Evolutionary conservation across 129 eudicot genomes (phyloP).

Genomic region (Silybum marianum): DNA sequence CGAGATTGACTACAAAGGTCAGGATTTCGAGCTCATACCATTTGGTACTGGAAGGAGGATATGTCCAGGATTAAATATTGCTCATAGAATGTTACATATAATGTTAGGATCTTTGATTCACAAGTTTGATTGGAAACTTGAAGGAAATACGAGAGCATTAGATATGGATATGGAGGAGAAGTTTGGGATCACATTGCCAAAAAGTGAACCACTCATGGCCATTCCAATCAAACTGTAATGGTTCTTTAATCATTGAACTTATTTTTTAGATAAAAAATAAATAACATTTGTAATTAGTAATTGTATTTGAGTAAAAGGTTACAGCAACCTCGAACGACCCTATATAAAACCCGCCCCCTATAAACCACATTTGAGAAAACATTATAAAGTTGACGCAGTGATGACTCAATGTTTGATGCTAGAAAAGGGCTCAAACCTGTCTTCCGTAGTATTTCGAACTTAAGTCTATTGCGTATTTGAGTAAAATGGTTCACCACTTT

Average conservation of each 20-base stretch:
- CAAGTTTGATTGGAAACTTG: constrained; percentile 35
- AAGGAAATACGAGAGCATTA: neutral
- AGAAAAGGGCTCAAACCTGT: no score
- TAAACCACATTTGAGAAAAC: no score
- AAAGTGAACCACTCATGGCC: neutral
- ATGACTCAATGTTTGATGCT: no score
- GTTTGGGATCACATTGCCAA: constrained; percentile 32
- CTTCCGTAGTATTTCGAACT: no score
- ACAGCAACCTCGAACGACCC: no score
- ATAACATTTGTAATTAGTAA: neutral
- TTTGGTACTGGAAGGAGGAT: neutral
- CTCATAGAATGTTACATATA: neutral
- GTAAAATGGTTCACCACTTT: no score
- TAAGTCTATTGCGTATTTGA: no score
- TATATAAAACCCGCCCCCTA: no score
- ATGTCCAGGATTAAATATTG: neutral
- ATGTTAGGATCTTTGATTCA: neutral
- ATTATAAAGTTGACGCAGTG: no score
- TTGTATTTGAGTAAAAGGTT: no score
- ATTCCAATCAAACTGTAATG: neutral
- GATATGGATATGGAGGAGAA: constrained; percentile 35
- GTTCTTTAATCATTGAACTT: neutral
- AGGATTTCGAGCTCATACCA: neutral
- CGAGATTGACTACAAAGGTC: neutral
- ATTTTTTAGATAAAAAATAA: no score